Evolutionary conservation across 108 stramenopile species (phyloP).

Genomic region (Cyclostephanos tholiformis): DNA sequence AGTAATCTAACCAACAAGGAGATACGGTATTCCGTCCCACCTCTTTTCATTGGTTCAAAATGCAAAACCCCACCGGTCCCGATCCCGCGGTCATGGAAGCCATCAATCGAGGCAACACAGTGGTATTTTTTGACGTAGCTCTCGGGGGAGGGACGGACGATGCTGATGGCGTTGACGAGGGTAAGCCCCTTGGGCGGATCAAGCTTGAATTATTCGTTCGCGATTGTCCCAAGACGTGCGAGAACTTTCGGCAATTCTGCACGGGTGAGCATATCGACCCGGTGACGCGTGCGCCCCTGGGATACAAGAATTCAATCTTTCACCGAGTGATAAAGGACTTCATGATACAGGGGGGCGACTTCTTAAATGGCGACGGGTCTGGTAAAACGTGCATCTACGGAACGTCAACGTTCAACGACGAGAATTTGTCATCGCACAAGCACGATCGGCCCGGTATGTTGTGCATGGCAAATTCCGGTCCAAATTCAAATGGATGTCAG

Average conservation of each 20-base stretch:
- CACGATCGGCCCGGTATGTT: conserved; percentile 91
- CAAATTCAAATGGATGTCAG: conserved; percentile 95
- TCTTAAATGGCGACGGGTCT: conserved; percentile 90
- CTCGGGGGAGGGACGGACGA: conserved; percentile 60
- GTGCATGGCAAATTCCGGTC: conserved; percentile 93
- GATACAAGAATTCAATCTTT: conserved; percentile 91
- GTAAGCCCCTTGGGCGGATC: conserved; percentile 89
- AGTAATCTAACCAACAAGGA: too few relatives aligned
- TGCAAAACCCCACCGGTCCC: conserved; percentile 53
- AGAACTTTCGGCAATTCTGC: conserved; percentile 89
- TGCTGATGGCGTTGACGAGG: conserved; percentile 52
- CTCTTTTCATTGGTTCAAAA: too few relatives aligned
- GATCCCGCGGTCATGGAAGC: conserved; percentile 87
- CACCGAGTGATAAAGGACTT: conserved; percentile 96
- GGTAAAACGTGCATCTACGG: conserved; percentile 90
- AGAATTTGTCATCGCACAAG: conserved; percentile 88
- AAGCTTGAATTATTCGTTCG: conserved; percentile 94
- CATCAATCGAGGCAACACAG: conserved; percentile 77
- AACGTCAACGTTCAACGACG: conserved; percentile 87
- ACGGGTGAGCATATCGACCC: conserved; percentile 76
- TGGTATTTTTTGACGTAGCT: conserved; percentile 86
- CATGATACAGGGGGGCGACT: conserved; percentile 94
- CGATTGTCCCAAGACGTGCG: conserved; percentile 94
- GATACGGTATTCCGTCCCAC: too few relatives aligned
- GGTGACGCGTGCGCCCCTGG: conserved; percentile 66